Base-by-base conservation (phyloP, 2,329 filamentous ascomycete species). In the Bisporella sp. region DNA sequence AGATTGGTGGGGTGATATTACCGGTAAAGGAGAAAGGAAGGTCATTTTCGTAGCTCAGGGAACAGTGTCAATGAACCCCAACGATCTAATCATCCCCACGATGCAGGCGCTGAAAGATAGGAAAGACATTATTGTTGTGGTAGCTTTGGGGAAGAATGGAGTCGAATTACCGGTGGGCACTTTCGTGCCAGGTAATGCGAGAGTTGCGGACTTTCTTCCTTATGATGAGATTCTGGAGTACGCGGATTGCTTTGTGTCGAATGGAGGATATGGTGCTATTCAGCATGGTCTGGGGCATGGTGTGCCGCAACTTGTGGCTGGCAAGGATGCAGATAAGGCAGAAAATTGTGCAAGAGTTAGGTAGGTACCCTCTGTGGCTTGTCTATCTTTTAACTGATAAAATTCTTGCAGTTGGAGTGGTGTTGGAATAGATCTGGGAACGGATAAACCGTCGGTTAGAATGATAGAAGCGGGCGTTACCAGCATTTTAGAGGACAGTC, bases 1-100 rank as follows among this genome's bases (percentile, higher is more conserved):
- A 0, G 31, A 57, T 6, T 79, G 73, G 71, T 79, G 73, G 73
- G 47, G 63, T 3, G 68, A 71, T 4, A 57, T 65, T 7, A 49
- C 57, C 12, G 67, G 69, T 42, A 62, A 66, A 28, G 71, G 69
- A 49, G 69, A 68, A 46, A 65, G 65, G 48, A 65, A 66, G 13
- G 61, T 71, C 11, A 54, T 71, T 12, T 59, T 65, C 35, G 66
- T 70, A 5, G 67, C 61, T 29, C 68, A 69, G 48, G 69, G 69
- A 0, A 69, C 67, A 5, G 48, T 69, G 0, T 59, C 59, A 4
- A 49, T 62, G 28, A 50, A 66, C 30, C 61, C 60, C 31, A 54
- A 60, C 9, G 60, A 69, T 8, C 55, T 71, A 3, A 62, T 67
- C 13, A 53, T 69, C 6, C 68, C 69, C 2, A 67, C 68, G 0